Percentiles rank a stretch among this genome's conserved stretches.
Conservation (phyloP, 1,284 basidiomycete genomes). For the Mixia osmundae region DNA sequence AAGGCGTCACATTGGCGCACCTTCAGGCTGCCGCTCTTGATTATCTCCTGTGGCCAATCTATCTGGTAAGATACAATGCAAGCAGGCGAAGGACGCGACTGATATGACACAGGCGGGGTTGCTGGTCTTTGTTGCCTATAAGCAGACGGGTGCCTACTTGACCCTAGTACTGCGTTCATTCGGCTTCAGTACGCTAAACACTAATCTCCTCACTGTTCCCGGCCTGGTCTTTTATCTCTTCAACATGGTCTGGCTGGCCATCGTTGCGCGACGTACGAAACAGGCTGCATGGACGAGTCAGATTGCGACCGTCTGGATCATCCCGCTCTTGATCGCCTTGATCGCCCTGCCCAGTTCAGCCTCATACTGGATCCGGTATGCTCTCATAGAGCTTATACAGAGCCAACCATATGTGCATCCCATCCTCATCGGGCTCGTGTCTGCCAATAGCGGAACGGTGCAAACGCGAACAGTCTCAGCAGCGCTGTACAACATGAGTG, state of each 20-base stretch:
- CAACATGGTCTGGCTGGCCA: slow-evolving; percentile 18
- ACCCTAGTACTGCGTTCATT: no score
- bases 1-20: slow-evolving; percentile 18
- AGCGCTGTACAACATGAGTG: slow-evolving; percentile 13
- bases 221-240: slow-evolving; percentile 18
- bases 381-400: no score
- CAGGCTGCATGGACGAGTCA: no score
- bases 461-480: slow-evolving; percentile 12
- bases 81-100: no score
- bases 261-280: no score
- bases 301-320: slow-evolving; percentile 9
- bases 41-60: slow-evolving; percentile 25
- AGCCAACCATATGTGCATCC: slow-evolving; percentile 11
- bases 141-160: no score
- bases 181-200: slow-evolving; percentile 22
- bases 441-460: slow-evolving; percentile 9
- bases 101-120: no score
- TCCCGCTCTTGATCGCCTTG: slow-evolving; percentile 8
- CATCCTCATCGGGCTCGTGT: slow-evolving; percentile 9
- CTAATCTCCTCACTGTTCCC: slow-evolving; percentile 23
- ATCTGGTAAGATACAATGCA: no score
- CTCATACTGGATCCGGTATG: not conserved
- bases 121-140: no score
- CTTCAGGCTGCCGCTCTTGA: slow-evolving; percentile 20
- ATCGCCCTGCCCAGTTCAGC: slow-evolving; percentile 3